These are phyloP conservation scores for Cocos nucifera DNA, from an alignment of 176 grass and related monocot species.

Conservation along the genomic window DNA sequence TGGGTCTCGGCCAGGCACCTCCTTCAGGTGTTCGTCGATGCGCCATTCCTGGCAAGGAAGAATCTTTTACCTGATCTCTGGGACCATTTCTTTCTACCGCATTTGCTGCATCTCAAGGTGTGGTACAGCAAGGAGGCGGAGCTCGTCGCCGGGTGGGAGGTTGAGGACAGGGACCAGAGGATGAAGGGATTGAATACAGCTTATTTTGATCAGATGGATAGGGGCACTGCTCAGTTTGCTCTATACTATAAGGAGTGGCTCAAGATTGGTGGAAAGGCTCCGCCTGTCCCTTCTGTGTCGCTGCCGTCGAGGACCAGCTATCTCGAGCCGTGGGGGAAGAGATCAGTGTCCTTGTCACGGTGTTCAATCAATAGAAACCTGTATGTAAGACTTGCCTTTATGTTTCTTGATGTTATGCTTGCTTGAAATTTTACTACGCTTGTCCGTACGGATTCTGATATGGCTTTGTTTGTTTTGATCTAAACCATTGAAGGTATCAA, in stretches of 20 bases:
- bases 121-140: slow-evolving; percentile 65
- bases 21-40: slow-evolving; percentile 81
- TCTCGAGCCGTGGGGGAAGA: slow-evolving; percentile 23
- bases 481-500: slow-evolving; percentile 50
- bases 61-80: slow-evolving; percentile 84
- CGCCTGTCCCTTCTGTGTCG: slow-evolving; percentile 52
- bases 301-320: slow-evolving; percentile 34
- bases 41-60: slow-evolving; percentile 64
- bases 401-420: background rate
- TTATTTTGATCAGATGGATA: slow-evolving; percentile 81
- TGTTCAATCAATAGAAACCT: slow-evolving; percentile 61
- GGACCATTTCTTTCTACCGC: slow-evolving; percentile 89
- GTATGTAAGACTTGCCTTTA: slow-evolving; percentile 37
- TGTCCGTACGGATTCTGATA: background rate
- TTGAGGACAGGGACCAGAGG: slow-evolving; percentile 26
- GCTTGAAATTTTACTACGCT: background rate
- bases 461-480: background rate
- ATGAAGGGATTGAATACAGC: slow-evolving; percentile 53
- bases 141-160: slow-evolving; percentile 30
- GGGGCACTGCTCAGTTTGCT: slow-evolving; percentile 69
- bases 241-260: slow-evolving; percentile 97
- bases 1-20: slow-evolving; percentile 63
- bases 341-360: slow-evolving; percentile 39
- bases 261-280: slow-evolving; percentile 39
- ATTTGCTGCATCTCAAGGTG: slow-evolving; percentile 87